These are phyloP conservation scores for Penicillium sp. DNA, from an alignment of 2,329 filamentous ascomycete species.

Conservation along the genomic window DNA sequence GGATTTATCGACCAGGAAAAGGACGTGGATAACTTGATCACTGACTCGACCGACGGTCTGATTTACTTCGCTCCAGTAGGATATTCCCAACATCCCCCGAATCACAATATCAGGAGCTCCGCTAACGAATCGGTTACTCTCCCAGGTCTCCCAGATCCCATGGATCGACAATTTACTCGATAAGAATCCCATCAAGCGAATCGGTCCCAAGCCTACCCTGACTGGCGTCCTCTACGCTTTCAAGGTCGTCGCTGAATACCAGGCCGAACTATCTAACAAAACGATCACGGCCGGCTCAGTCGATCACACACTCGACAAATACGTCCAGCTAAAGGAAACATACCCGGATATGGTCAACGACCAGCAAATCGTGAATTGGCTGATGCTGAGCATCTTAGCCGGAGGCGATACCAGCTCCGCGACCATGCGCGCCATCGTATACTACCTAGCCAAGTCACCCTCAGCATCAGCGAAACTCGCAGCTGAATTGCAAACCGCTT, in stretches of 20 bases:
- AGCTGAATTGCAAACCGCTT: conserved; percentile 20
- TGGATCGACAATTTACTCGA: conserved; percentile 28
- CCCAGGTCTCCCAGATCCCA: conserved; percentile 28
- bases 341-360: conserved; percentile 43
- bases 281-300: conserved; percentile 12
- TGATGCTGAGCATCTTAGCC: conserved; percentile 17
- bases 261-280: conserved; percentile 19
- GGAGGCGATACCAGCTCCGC: conserved; percentile 31
- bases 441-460: conserved; percentile 27
- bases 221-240: conserved; percentile 26
- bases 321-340: conserved; percentile 44
- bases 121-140: neutral
- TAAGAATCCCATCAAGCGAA: conserved; percentile 26
- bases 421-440: conserved; percentile 35
- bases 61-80: conserved; percentile 30
- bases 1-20: conserved; percentile 32
- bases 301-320: conserved; percentile 45
- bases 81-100: neutral
- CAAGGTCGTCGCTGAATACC: conserved; percentile 24
- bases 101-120: neutral
- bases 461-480: conserved; percentile 17
- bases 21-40: conserved; percentile 31
- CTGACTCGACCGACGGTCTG: conserved; percentile 25
- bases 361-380: conserved; percentile 41
- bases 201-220: conserved; percentile 29